Evolutionary conservation across 164 flowering plant species (phyloP).

Genomic region (Aristolochia fimbriata): DNA sequence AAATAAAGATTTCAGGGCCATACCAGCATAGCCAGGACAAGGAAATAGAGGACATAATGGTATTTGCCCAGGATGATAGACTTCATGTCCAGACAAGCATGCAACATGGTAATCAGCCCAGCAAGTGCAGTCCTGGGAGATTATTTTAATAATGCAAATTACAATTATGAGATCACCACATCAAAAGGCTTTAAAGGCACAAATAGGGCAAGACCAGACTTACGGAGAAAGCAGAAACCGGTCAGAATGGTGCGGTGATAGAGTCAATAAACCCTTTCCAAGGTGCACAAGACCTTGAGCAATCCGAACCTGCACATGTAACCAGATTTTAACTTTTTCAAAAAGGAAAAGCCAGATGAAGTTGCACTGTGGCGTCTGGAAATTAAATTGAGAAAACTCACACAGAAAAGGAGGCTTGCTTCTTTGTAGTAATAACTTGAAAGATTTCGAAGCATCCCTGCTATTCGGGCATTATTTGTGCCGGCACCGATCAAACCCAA

Average conservation of each 20-base stretch:
- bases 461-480: conserved; percentile 95
- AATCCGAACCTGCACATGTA: conserved; percentile 69
- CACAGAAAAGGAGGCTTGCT: conserved; percentile 88
- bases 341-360: background rate
- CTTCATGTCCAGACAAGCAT: conserved; percentile 92
- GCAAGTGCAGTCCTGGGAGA: conserved; percentile 77
- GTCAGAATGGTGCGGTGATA: conserved; percentile 88
- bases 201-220: conserved; percentile 15
- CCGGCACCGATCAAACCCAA: conserved; percentile 97
- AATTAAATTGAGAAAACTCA: conserved; percentile 21
- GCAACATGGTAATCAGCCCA: conserved; percentile 63
- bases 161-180: background rate
- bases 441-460: conserved; percentile 97
- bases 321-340: conserved; percentile 1
- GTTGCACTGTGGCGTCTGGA: background rate
- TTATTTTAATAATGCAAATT: background rate
- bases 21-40: conserved; percentile 94
- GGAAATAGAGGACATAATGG: conserved; percentile 85
- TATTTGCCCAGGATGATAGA: conserved; percentile 78
- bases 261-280: conserved; percentile 95
- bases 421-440: conserved; percentile 97
- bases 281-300: conserved; percentile 97
- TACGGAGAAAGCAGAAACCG: conserved; percentile 86
- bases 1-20: background rate
- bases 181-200: background rate